Evolutionary conservation across 1,284 basidiomycete genomes (phyloP), one percentile per base, ranked within the genome.

Genomic region (Pterulicium gracile): DNA sequence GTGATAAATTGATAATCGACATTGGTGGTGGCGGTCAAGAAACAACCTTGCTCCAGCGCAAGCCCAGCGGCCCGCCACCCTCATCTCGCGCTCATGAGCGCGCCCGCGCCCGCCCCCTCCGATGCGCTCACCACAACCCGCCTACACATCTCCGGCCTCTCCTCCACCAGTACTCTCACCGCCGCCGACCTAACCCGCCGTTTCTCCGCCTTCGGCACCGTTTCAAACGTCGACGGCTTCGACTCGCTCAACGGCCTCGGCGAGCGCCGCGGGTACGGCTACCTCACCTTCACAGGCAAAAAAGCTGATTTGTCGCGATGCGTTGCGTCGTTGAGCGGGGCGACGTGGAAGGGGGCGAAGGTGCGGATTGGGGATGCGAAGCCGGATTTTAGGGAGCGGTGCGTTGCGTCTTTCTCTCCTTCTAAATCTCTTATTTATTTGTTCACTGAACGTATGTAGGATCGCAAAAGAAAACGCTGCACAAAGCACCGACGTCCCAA

Each of bases 321-420:
- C 88, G 53, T 87, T 59, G 88, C 79, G 55, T 56, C 77, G 3
- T 68, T 89, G 4, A 88, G 82, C 52, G 86, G 87, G 21, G 77
- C 82, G 5, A 85, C 75, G 1, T 89, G 84, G 82, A 89, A 88
- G 61, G 86, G 87, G 14, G 64, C 84, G n/a, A 86, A 81, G 53
- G 62, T 89, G 22, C 72, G 84, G n/a, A 72, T 89, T 24, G 85
- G 85, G 4, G 84, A 88, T 53, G 87, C 86, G 19, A 83, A 76
- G 52, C 79, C 77, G 1, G 80, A 88, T 59, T 89, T 71, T 56
- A 59, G 60, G 3, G 76, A 80, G 56, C 68, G 78, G 83, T 82
- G 40, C 15, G 62, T 47, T 23, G 40, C 14, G 27, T 32, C n/a
- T 32, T n/a, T 32, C 10, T 32, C 27, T 7, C n/a, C 7, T 32